Base-by-base conservation (phyloP, 768 basidiomycete genomes). In the Rhodotorula graminis region DNA sequence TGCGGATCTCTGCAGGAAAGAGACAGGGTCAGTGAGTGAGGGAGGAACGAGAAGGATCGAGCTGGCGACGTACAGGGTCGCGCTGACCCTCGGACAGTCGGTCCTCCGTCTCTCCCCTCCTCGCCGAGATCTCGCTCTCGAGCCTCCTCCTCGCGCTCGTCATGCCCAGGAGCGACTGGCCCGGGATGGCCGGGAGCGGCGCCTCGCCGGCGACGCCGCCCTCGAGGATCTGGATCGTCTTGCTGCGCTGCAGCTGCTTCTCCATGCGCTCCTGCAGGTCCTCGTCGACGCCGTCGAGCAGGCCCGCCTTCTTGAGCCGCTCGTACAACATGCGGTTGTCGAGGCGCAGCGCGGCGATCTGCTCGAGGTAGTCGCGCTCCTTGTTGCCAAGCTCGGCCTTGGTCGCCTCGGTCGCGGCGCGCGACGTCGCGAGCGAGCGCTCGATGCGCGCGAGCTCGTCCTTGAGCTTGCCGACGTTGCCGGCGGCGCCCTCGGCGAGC, bases 281-380 rank as follows among this genome's bases (percentile, higher is more conserved):
- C 84, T 80, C 90, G 29, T 90, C 82, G 70, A 93, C 87, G 72
- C 85, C 86, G 67, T 91, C 89, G 50, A 92, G 86, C 23, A 89
- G 88, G 33, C 78, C 77, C 49, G 90, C 86, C 78, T 95, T 91
- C 80, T 88, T 90, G 65, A 98, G 84, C 92, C 96, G 95, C 76
- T 89, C 85, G 83, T 94, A 98, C 27, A 97, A 82, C 79, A 96
- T 93, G 85, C 90, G 87, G 72, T 95, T 94, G 83, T 96, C 91
- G 21, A 89, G 86, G 79, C 96, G 93, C 23, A 95, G 87, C 80
- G 95, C 91, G 8, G 87, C 84, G 68, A 97, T 92, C 76, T 87
- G 87, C 69, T 92, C 90, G 78, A 94, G 90, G 78, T 93, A 93
- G 23, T 86, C 87, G 25, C 83, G 80, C 80, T 89, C 90, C 82